phyloP scores from a whole-genome alignment of 129 eudicot genomes.

The Flaveria sonorensis region DNA sequence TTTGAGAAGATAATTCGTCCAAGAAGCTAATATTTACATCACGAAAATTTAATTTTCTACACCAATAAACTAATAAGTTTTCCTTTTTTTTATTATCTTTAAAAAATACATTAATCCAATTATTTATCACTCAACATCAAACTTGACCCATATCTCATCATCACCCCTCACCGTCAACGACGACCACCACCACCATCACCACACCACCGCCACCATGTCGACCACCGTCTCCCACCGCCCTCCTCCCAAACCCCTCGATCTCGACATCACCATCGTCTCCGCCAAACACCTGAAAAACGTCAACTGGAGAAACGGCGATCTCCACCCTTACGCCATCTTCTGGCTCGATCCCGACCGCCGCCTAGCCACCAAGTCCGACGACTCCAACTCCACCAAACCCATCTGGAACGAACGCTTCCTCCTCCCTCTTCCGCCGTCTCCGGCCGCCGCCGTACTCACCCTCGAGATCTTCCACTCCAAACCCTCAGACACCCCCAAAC shows the following conservation, averaged over 20 bases:
- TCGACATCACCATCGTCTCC: slow-evolving; percentile 77
- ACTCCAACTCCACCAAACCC: slow-evolving; percentile 66
- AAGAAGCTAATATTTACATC: no score
- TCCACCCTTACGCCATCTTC: slow-evolving; percentile 77
- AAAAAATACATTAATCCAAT: background rate
- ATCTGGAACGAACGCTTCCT: slow-evolving; percentile 80
- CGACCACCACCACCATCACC: background rate
- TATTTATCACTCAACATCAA: slow-evolving; percentile 1
- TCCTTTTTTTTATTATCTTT: no score
- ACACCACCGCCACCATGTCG: slow-evolving; percentile 39
- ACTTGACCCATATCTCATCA: slow-evolving; percentile 7
- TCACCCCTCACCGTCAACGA: no score
- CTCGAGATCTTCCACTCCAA: slow-evolving; percentile 82
- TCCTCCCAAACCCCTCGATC: slow-evolving; percentile 52
- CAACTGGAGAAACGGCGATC: slow-evolving; percentile 78
- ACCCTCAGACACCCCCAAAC: slow-evolving; percentile 72
- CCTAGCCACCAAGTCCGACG: slow-evolving; percentile 73
- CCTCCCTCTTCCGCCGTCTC: slow-evolving; percentile 52
- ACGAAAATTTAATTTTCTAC: no score
- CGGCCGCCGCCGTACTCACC: slow-evolving; percentile 46
- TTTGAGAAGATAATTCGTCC: no score
- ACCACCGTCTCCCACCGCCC: slow-evolving; percentile 45
- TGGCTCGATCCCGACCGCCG: slow-evolving; percentile 87
- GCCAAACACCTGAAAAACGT: slow-evolving; percentile 88
- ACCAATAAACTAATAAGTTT: no score